Evolutionary conservation across 2,329 filamentous ascomycete species (phyloP), one percentile per base, ranked within the genome.

Genomic region (Trichoderma gracile): DNA sequence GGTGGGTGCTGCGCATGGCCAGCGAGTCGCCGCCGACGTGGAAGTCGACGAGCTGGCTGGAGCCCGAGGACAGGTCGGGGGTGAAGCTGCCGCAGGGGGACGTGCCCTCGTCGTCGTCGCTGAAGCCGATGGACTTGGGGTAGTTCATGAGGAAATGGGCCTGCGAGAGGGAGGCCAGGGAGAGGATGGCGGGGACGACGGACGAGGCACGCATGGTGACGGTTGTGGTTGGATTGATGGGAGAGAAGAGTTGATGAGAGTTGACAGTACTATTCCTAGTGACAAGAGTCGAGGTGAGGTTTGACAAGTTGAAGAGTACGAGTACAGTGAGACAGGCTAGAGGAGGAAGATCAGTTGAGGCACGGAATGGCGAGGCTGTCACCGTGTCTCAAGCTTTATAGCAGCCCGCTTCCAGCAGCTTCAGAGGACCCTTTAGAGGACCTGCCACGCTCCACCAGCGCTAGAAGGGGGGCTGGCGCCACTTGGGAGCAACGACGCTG

Each of bases 1-100:
- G 77, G 70, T 88, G 86, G 3, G 78, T 79, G 8, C 80, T 77
- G 8, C 73, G 74, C 56, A 82, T 71, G 65, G 79, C 78, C 40
- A 87, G 76, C 64, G 81, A 75, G 68, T 86, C 82, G 68, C 85
- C 84, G 68, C 76, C 83, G 65, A 87, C 82, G 71, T 86, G 81
- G 74, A 87, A 87, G 68, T 85, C 79, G 40, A 83, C 78, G 19
- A 82, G 73, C 4, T 80, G 79, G 0, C 76, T 77, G 10, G 74
- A 71, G 33, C 75, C 69, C 10, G 82, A 76, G 3, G 74, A 72
- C 30, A 76, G 67, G 17, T 82, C 76, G 38, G 82, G 76, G 0
- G 76, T 75, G 72, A 80, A 80, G 67, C 84, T 82, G 66, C 86
- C 86, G 73, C 86, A 88, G 27, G 85, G 86, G 0, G 71, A 77